Conservation (phyloP, 208 protist species). For the Strigomonas culicis region DNA sequence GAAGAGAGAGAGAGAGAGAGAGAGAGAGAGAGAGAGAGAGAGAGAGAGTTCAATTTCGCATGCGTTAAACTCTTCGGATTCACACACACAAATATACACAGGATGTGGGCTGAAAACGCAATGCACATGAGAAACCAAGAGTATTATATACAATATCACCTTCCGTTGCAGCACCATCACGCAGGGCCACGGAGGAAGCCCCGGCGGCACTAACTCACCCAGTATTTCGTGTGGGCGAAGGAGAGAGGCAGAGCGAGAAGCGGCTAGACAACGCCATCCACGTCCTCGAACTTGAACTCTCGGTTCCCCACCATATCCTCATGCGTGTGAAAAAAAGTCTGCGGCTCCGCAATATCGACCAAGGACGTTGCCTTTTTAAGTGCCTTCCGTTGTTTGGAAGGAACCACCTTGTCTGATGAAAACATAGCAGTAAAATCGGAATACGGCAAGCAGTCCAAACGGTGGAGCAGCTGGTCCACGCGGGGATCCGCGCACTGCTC, state of each 20-base stretch:
- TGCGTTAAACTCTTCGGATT: no score
- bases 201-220: no score
- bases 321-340: constrained; percentile 77
- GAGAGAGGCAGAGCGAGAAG: no score
- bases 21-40: no score
- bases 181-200: no score
- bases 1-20: background rate
- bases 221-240: no score
- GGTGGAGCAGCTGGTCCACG: constrained; percentile 28
- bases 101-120: no score
- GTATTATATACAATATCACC: no score
- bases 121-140: no score
- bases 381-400: constrained; percentile 22
- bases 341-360: constrained; percentile 64
- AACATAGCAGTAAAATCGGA: constrained; percentile 64
- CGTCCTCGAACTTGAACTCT: constrained; percentile 51
- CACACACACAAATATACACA: no score
- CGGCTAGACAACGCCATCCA: constrained; percentile 6
- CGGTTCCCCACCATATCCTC: constrained; percentile 75
- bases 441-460: constrained; percentile 64
- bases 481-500: constrained; percentile 65
- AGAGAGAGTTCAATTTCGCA: no score
- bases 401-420: constrained; percentile 32
- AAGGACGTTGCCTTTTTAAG: constrained; percentile 49
- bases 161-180: no score